These are phyloP conservation scores for Phenoliferia sp. DNA, from an alignment of 1,284 basidiomycete genomes.

Conservation along the genomic window DNA sequence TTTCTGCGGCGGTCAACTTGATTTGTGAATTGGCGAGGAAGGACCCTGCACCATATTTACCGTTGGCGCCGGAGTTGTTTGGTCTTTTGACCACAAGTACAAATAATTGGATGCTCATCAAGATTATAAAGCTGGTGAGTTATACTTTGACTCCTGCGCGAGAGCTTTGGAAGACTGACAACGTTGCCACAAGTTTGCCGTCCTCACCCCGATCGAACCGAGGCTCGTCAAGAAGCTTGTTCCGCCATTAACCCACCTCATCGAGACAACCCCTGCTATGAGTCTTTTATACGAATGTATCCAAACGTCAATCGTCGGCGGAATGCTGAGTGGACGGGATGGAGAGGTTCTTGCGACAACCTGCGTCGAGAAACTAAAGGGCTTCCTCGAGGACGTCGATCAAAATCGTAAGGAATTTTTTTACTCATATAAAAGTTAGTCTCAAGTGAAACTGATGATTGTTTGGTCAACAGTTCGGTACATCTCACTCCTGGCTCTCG, in stretches of 20 bases:
- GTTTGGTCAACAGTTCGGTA: slow-evolving; percentile 68
- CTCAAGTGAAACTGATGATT: not conserved
- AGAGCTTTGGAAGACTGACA: no score
- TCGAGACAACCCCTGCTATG: slow-evolving; percentile 91
- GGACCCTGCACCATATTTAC: slow-evolving; percentile 71
- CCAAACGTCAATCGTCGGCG: slow-evolving; percentile 93
- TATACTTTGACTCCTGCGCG: not conserved
- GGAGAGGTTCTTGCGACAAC: slow-evolving; percentile 78
- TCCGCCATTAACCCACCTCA: slow-evolving; percentile 87
- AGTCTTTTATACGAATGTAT: slow-evolving; percentile 97
- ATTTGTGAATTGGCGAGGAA: slow-evolving; percentile 84
- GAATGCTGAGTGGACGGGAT: slow-evolving; percentile 71
- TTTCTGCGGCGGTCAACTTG: slow-evolving; percentile 88
- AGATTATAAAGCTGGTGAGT: slow-evolving; percentile 88
- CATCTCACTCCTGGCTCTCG: slow-evolving; percentile 89
- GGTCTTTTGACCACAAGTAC: slow-evolving; percentile 87
- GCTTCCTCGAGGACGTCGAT: slow-evolving; percentile 86
- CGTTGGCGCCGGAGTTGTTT: slow-evolving; percentile 87
- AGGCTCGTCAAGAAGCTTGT: slow-evolving; percentile 90
- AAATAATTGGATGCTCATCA: slow-evolving; percentile 99
- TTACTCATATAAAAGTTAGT: not conserved
- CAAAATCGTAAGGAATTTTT: slow-evolving; percentile 70
- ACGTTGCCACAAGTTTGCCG: slow-evolving; percentile 64
- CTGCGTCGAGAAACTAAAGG: slow-evolving; percentile 89
- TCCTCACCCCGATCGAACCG: slow-evolving; percentile 83